Evolutionary conservation across 768 basidiomycete genomes (phyloP), one percentile per base, ranked within the genome.

Genomic region (Leccinellum albellum): DNA sequence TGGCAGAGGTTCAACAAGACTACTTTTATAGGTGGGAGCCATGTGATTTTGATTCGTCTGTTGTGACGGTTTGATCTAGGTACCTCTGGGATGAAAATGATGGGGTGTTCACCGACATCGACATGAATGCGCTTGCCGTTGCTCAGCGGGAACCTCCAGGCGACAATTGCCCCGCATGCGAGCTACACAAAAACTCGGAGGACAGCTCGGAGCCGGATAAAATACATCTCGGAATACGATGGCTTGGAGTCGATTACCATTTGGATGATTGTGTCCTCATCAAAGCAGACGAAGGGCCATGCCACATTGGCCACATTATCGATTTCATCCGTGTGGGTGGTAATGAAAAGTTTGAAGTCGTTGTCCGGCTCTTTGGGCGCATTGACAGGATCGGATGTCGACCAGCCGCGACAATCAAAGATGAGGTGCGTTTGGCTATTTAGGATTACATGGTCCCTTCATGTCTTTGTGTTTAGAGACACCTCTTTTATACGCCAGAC

Each of bases 401-500:
- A 28, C 83, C 83, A 1, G 54, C 51, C 1, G 55, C 67, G 21
- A 56, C 74, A 1, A 51, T 84, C 20, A 80, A 76, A 60, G 84
- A 89, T 56, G 86, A 88, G 77, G 88, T 87, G 26, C 23, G 40
- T 20, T 33, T 50, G 3, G 15, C 40, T 53, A 23, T 26, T 21
- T 24, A 2, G 1, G 12, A 3, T 2, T 15, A 33, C 23, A 20
- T 12, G 32, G 28, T 3, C 6, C 51, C 4, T 48, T 60, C 45
- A 61, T 24, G 9, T 28, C 26, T 26, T 23, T 53, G 55, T 20
- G 15, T 54, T 3, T 44, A 90, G 87, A 77, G 81, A 21, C 82
- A 91, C 55, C 63, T 89, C 1, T 88, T 82, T 60, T 64, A 83
- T 20, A 89, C 87, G 1, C 69, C 83, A 4, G 78, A 83, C 46